Evolutionary conservation across 2,329 filamentous ascomycete species (phyloP).

Genomic region (Ceratocystiopsis brevicomis): DNA sequence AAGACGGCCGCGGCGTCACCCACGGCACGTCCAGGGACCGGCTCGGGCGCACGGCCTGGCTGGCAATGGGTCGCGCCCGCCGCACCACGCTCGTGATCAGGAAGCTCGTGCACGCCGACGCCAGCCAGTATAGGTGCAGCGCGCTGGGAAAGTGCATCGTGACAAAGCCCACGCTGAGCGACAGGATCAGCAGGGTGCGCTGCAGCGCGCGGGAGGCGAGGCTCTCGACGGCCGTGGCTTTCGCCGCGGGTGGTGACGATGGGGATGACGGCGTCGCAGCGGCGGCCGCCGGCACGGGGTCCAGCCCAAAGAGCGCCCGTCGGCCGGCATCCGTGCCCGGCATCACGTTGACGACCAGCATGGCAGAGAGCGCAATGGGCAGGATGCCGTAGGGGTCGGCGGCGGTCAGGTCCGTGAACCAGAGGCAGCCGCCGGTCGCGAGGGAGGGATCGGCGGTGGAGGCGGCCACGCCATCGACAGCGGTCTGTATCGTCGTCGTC

Average conservation of each 20-base stretch:
- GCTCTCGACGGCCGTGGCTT: not conserved
- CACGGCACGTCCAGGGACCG: conserved; percentile 8
- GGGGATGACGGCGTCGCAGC: no score
- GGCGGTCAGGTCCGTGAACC: conserved; percentile 34
- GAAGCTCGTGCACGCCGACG: conserved; percentile 14
- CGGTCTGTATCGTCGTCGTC: not conserved
- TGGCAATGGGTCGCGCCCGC: conserved; percentile 12
- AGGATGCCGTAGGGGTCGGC: conserved; percentile 32
- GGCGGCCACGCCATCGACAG: conserved; percentile 1
- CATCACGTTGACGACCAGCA: conserved; percentile 17
- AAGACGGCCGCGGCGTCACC: conserved; percentile 2
- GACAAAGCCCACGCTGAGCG: conserved; percentile 16
- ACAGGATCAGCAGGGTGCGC: conserved; percentile 14
- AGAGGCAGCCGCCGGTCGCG: conserved; percentile 31
- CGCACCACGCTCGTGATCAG: conserved; percentile 10
- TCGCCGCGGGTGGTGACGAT: no score
- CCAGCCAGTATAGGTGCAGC: conserved; percentile 25
- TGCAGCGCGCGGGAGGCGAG: conserved; percentile 9
- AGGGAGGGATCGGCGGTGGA: conserved; percentile 16
- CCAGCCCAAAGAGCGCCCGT: conserved; percentile 12
- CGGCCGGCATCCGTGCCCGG: conserved; percentile 13
- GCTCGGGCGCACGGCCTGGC: conserved; percentile 7
- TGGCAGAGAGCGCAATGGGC: conserved; percentile 21
- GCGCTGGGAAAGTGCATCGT: conserved; percentile 23
- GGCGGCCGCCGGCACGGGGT: not conserved